Evolutionary conservation across 805 yeast species (phyloP).

Genomic region (Hanseniaspora jakobsenii): DNA sequence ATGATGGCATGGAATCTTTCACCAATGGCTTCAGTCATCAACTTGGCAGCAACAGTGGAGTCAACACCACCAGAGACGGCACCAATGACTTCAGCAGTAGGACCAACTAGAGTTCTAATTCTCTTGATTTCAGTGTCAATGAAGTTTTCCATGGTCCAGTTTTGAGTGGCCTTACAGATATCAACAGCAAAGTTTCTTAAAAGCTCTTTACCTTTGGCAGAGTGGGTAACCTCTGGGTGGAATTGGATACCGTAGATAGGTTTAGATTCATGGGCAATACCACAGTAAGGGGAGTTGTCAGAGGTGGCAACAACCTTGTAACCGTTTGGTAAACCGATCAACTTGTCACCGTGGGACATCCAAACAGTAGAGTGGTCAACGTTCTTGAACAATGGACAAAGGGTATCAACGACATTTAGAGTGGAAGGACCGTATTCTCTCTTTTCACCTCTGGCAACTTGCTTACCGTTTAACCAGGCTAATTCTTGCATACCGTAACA

Average conservation of each 20-base stretch:
- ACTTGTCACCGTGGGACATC: constrained; percentile 99
- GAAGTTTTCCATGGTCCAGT: constrained; percentile 98
- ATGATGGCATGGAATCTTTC: constrained; percentile 96
- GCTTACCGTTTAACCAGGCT: constrained; percentile 92
- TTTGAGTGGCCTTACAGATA: constrained; percentile 74
- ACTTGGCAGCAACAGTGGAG: constrained; percentile 96
- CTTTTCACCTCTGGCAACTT: constrained; percentile 88
- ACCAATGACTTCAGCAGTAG: constrained; percentile 96
- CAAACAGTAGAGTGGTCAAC: constrained; percentile 93
- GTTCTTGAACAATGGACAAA: constrained; percentile 67
- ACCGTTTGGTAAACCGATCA: constrained; percentile 78
- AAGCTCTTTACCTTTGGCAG: constrained; percentile 76
- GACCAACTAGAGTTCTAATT: constrained; percentile 84
- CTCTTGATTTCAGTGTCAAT: constrained; percentile 92
- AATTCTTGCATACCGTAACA: constrained; percentile 99
- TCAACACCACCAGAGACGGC: constrained; percentile 99
- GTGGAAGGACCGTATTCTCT: constrained; percentile 97
- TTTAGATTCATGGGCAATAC: constrained; percentile 64
- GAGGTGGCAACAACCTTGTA: constrained; percentile 83
- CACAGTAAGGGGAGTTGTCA: constrained; percentile 91
- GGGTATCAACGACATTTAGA: constrained; percentile 55
- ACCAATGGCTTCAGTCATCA: constrained; percentile 97
- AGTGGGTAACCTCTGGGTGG: constrained; percentile 98
- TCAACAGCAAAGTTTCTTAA: constrained; percentile 86
- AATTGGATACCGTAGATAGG: constrained; percentile 89